Evolutionary conservation across 441 rosid genomes (phyloP), one percentile per base, ranked within the genome.

Genomic region (Breynia disticha): DNA sequence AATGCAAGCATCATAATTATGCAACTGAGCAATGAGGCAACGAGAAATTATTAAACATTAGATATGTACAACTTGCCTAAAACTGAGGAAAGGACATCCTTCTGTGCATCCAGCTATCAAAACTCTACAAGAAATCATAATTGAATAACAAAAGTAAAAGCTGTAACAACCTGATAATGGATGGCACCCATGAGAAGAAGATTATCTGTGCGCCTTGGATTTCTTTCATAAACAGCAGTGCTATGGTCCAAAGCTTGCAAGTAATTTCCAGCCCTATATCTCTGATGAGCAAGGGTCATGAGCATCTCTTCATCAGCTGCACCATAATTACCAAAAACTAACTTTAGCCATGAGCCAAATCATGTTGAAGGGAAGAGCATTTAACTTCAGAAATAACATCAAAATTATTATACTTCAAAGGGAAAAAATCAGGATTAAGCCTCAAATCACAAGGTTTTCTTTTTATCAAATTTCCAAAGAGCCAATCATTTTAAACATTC

Each of bases 111-210:
- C 37, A n/a, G 28, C 9, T 46, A 2, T 18, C 19, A n/a, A 16
- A 49, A 16, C 9, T 22, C 16, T 39, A 18, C 15, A n/a, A 9
- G 4, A 6, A 15, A 8, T 19, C 15, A 19, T 41, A 19, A 50
- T 15, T 11, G n/a, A n/a, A n/a, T 22, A 16, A 15, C n/a, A 22
- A n/a, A 9, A 28, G 8, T 4, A 28, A 28, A 11, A 19, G 3
- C n/a, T 22, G 7, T 16, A 21, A 35, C 17, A 52, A 67, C 72
- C 72, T 62, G 72, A 59, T 67, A 67, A 50, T 58, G 58, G n/a
- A 62, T 62, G 38, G 72, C 72, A 43, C 72, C 72, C 13, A 67
- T 20, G 46, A 67, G 60, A 32, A 67, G 67, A 58, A 67, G 72
- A 51, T 67, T 67, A 52, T 67, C 67, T 28, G 72, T 62, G n/a